Base-by-base conservation (phyloP, 1,284 basidiomycete species). In the Malassezia japonica region DNA sequence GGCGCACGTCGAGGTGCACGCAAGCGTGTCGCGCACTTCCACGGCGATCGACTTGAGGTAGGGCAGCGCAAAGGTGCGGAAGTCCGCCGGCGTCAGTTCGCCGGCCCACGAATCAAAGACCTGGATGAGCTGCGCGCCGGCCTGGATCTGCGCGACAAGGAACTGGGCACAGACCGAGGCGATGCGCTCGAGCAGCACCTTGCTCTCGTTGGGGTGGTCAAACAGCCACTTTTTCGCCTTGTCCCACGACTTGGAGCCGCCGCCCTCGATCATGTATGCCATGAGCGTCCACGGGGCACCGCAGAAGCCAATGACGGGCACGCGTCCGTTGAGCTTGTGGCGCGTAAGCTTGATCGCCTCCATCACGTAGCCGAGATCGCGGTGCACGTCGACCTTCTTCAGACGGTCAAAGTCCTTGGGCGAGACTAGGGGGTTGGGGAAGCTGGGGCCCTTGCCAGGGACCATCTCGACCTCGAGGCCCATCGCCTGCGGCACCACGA, bases 61-160 rank as follows among this genome's bases (percentile, higher is more conserved):
- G 9, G 70, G 70, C 29, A 72, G 61, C 43, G 62, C 51, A 46
- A 70, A 72, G 7, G 62, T 64, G 32, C 70, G 60, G 59, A 72
- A 72, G 43, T 71, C 64, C 28, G 56, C 46, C 1, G 70, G 70
- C n/a, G 68, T 63, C n/a, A 72, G 63, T 54, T 70, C 67, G 39
- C 70, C 70, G 25, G 70, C 70, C 70, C 70, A 72, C 15, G 70
- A 71, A 44, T 72, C 70, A 39, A 72, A 72, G 47, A 72, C 69
- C 49, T 72, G 70, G 37, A 72, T 39, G 42, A 72, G 45, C 47
- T 63, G 63, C 9, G 69, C 70, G 31, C 70, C 70, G 10, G 70
- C 68, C 44, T 59, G 59, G 40, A 71, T 64, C 55, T 72, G 70
- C 1, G 62, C 70, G 18, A 70, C 67, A 2, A 72, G 57, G 57